A percentile compares a stretch with the other conserved stretches of the same genome.
phyloP scores from a whole-genome alignment of 2,329 filamentous ascomycete species.

The Colletotrichum graminicola region DNA sequence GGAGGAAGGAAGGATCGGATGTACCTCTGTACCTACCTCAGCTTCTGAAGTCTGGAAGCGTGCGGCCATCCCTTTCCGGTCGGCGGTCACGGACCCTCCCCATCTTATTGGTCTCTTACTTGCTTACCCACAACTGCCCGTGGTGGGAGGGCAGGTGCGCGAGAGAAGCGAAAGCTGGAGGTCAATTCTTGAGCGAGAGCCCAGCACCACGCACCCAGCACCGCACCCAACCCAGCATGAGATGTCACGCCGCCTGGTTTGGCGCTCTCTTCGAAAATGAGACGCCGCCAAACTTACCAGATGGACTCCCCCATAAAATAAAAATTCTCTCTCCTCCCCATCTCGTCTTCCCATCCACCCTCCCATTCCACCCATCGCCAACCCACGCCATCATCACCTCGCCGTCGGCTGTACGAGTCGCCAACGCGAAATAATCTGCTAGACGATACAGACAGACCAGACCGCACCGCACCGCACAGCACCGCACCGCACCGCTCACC shows the following conservation, averaged over 20 bases:
- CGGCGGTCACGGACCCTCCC: slow-evolving; percentile 8
- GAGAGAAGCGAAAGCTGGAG: slow-evolving; percentile 43
- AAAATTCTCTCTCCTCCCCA: slow-evolving; percentile 44
- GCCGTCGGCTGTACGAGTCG: slow-evolving; percentile 38
- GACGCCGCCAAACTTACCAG: slow-evolving; percentile 53
- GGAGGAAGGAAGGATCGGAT: slow-evolving; percentile 6
- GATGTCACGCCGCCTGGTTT: slow-evolving; percentile 44
- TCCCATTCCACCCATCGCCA: slow-evolving; percentile 39
- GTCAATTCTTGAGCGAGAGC: slow-evolving; percentile 43
- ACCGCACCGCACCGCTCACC: neutral
- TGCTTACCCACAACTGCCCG: slow-evolving; percentile 42
- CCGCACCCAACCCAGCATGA: slow-evolving; percentile 44
- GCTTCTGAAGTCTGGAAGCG: slow-evolving; percentile 31
- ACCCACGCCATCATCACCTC: slow-evolving; percentile 40
- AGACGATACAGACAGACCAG: slow-evolving; percentile 15
- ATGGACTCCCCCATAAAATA: slow-evolving; percentile 54
- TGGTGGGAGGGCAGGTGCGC: slow-evolving; percentile 32
- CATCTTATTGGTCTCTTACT: slow-evolving; percentile 23
- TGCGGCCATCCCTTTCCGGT: slow-evolving; percentile 32
- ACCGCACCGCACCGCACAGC: slow-evolving; percentile 13
- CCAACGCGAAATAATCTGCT: slow-evolving; percentile 40
- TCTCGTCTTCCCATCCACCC: slow-evolving; percentile 42
- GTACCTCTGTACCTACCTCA: slow-evolving; percentile 29
- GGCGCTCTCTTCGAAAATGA: slow-evolving; percentile 49
- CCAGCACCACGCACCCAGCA: slow-evolving; percentile 39